phyloP scores from a whole-genome alignment of 2,329 filamentous ascomycete species.

The Neurospora crassa region DNA sequence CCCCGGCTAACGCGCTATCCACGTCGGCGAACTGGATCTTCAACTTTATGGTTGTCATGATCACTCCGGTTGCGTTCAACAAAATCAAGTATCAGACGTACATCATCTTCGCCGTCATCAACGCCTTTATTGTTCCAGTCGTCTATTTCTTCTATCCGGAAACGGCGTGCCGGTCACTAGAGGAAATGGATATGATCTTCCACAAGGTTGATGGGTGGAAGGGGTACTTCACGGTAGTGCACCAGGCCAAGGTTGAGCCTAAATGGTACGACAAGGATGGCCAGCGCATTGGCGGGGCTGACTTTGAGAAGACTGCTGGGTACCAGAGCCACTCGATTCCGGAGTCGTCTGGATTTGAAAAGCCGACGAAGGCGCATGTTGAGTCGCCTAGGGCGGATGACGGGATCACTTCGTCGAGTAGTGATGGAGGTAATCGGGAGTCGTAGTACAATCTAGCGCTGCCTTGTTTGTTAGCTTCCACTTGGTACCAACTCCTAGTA shows the following conservation, averaged over 20 bases:
- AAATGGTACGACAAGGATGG: conserved; percentile 49
- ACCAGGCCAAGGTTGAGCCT: conserved; percentile 37
- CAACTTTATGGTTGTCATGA: conserved; percentile 44
- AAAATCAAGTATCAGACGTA: conserved; percentile 41
- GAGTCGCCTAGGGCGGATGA: neutral
- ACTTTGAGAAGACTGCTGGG: conserved; percentile 27
- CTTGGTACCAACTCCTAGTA: too few relatives aligned
- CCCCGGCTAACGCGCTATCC: conserved; percentile 49
- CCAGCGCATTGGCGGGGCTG: conserved; percentile 37
- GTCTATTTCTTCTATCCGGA: conserved; percentile 57
- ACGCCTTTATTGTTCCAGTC: conserved; percentile 46
- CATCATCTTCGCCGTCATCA: conserved; percentile 58
- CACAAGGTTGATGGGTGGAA: conserved; percentile 39
- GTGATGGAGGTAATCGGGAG: neutral
- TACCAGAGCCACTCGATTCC: neutral
- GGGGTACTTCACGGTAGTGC: conserved; percentile 32
- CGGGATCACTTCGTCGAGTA: neutral
- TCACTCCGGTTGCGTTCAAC: conserved; percentile 54
- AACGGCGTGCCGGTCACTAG: conserved; percentile 52
- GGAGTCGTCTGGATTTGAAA: neutral
- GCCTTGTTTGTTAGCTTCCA: too few relatives aligned
- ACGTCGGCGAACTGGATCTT: conserved; percentile 52
- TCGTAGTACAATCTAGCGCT: neutral
- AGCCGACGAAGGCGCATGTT: neutral
- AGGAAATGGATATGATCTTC: conserved; percentile 60